These are phyloP conservation scores for Suhomyces yuchorum DNA, from an alignment of 1,139 yeast species.

Conservation along the genomic window DNA sequence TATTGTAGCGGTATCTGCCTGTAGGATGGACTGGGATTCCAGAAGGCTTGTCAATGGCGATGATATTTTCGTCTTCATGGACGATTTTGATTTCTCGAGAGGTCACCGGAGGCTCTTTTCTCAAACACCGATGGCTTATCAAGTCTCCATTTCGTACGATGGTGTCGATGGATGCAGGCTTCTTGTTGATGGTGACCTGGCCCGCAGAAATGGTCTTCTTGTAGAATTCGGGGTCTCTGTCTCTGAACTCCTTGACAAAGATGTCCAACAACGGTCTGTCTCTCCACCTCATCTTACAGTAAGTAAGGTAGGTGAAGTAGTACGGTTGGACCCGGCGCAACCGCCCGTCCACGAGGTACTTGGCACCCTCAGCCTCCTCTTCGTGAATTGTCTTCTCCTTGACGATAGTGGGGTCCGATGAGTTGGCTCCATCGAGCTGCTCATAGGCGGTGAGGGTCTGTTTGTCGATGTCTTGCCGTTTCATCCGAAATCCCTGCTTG, in stretches of 20 bases:
- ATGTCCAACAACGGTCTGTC: slow-evolving; percentile 77
- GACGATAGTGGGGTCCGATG: slow-evolving; percentile 28
- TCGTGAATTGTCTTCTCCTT: slow-evolving; percentile 51
- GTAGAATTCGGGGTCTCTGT: slow-evolving; percentile 72
- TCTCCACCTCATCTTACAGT: slow-evolving; percentile 91
- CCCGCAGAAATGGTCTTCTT: slow-evolving; percentile 68
- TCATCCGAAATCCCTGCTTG: slow-evolving; percentile 51
- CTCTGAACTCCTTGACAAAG: slow-evolving; percentile 82
- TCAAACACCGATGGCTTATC: slow-evolving; percentile 78
- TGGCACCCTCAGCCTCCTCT: slow-evolving; percentile 56
- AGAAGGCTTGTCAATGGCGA: slow-evolving; percentile 91
- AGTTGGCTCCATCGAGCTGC: slow-evolving; percentile 38
- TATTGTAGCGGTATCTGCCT: slow-evolving; percentile 85
- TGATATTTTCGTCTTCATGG: slow-evolving; percentile 72
- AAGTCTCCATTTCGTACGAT: slow-evolving; percentile 81
- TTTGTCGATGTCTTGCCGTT: slow-evolving; percentile 50
- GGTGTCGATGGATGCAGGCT: slow-evolving; percentile 64
- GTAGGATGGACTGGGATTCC: slow-evolving; percentile 98
- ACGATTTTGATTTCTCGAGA: slow-evolving; percentile 72
- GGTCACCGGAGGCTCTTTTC: slow-evolving; percentile 90
- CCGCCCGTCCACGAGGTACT: slow-evolving; percentile 56
- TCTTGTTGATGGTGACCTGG: slow-evolving; percentile 68
- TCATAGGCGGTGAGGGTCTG: slow-evolving; percentile 42
- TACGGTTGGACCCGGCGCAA: slow-evolving; percentile 82
- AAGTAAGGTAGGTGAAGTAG: slow-evolving; percentile 84